Evolutionary conservation across 805 yeast species (phyloP).

Genomic region (Zygoascus flipseniorum): DNA sequence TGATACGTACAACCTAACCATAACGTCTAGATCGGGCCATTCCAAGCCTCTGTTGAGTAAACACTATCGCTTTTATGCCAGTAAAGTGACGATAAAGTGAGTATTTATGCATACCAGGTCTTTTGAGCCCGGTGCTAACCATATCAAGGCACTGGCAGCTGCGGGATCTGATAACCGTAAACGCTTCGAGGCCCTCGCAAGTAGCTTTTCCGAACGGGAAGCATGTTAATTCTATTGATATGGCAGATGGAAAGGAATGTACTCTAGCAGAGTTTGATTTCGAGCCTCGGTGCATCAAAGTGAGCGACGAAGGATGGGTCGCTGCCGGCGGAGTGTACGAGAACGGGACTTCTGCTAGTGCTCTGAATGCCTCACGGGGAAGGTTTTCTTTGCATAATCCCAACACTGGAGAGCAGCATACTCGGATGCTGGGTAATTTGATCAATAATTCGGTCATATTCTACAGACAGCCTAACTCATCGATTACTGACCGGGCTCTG

Average conservation of each 20-base stretch:
- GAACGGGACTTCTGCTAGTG: conserved; percentile 17
- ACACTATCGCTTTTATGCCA: not conserved
- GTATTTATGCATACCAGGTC: not conserved
- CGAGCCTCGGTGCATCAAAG: conserved; percentile 63
- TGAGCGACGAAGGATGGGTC: conserved; percentile 38
- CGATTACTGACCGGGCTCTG: conserved; percentile 38
- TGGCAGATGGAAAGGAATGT: conserved; percentile 30
- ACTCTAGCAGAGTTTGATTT: conserved; percentile 46
- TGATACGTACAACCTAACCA: not conserved
- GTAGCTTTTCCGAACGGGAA: conserved; percentile 54
- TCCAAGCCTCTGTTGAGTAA: not conserved
- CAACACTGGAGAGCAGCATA: conserved; percentile 37
- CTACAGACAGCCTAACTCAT: conserved; percentile 14
- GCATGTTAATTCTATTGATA: conserved; percentile 39
- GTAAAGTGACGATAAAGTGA: conserved; percentile 1
- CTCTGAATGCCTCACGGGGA: conserved; percentile 40
- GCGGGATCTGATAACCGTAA: conserved; percentile 57
- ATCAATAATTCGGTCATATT: conserved; percentile 68
- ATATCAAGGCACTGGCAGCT: conserved; percentile 62
- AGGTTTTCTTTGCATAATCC: conserved; percentile 51
- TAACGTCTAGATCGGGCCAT: not conserved
- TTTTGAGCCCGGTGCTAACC: not conserved
- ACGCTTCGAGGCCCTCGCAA: conserved; percentile 28
- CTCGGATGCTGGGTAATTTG: conserved; percentile 63
- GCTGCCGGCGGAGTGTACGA: conserved; percentile 49